Conservation (phyloP, 1,139 yeast species). For the Geotrichum phurueaensis region DNA sequence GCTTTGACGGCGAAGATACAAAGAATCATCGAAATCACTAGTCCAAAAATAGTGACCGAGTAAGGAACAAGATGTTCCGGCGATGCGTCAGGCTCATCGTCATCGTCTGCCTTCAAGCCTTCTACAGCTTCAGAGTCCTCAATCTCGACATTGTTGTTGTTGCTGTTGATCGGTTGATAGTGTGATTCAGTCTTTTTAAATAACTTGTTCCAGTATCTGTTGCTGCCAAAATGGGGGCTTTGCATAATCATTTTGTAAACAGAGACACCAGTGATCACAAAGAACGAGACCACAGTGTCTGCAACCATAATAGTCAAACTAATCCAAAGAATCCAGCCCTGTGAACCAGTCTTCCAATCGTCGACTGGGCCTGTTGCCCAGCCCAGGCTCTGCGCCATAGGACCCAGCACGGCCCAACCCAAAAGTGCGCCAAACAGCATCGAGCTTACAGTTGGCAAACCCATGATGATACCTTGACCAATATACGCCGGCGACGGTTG, state of each 20-base stretch:
- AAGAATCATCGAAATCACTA: constrained; percentile 55
- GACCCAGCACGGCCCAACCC: constrained; percentile 91
- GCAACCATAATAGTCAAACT: constrained; percentile 90
- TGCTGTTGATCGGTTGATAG: neutral
- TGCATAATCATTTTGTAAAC: constrained; percentile 12
- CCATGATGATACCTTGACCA: constrained; percentile 98
- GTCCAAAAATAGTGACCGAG: constrained; percentile 52
- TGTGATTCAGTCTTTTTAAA: neutral
- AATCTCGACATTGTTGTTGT: neutral
- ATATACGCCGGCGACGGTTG: constrained; percentile 97
- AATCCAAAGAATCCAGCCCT: constrained; percentile 97
- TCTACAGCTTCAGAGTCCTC: neutral
- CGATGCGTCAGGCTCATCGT: constrained; percentile 39
- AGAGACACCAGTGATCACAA: constrained; percentile 47
- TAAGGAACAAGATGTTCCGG: constrained; percentile 47
- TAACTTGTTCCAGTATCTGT: neutral
- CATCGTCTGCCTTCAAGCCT: constrained; percentile 22
- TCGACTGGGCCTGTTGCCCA: constrained; percentile 92
- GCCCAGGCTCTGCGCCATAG: constrained; percentile 57
- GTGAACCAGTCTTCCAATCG: constrained; percentile 90
- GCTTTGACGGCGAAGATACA: constrained; percentile 59
- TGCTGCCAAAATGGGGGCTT: neutral
- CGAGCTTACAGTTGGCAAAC: constrained; percentile 80
- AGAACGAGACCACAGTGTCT: constrained; percentile 78
- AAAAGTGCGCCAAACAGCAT: constrained; percentile 85